Conservation (phyloP, 345 rosid species). For the Psidium friedrichsthalianum region DNA sequence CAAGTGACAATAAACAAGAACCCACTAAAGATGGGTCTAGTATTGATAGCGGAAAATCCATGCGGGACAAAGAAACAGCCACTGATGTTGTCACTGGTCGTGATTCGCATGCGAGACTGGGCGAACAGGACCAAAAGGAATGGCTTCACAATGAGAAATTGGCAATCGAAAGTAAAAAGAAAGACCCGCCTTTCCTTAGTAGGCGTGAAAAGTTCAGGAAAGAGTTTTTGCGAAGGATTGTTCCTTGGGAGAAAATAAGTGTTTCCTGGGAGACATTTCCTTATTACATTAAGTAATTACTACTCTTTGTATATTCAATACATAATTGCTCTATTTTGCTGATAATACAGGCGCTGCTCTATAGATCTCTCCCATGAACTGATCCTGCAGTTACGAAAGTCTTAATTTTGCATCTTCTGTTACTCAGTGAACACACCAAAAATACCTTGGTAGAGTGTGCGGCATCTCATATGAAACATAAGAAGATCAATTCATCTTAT, state of each 20-base stretch:
- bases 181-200: conserved; percentile 62
- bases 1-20: conserved; percentile 56
- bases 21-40: conserved; percentile 36
- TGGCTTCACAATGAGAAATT: conserved; percentile 84
- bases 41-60: conserved; percentile 32
- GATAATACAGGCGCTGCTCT: neutral
- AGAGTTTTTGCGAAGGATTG: conserved; percentile 68
- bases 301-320: neutral
- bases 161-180: conserved; percentile 60
- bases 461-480: conserved; percentile 71
- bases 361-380: neutral
- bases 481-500: conserved; percentile 34
- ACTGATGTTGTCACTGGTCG: conserved; percentile 17
- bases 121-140: conserved; percentile 87
- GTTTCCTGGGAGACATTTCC: conserved; percentile 96
- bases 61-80: conserved; percentile 16
- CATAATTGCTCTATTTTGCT: neutral
- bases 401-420: conserved; percentile 1
- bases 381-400: neutral
- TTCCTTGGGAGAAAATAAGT: conserved; percentile 86
- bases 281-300: conserved; percentile 72
- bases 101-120: conserved; percentile 71
- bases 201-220: conserved; percentile 71
- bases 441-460: conserved; percentile 78
- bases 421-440: conserved; percentile 59